phyloP scores from a whole-genome alignment of 73 alveolate genomes.

The Paramecium tetraurelia region DNA sequence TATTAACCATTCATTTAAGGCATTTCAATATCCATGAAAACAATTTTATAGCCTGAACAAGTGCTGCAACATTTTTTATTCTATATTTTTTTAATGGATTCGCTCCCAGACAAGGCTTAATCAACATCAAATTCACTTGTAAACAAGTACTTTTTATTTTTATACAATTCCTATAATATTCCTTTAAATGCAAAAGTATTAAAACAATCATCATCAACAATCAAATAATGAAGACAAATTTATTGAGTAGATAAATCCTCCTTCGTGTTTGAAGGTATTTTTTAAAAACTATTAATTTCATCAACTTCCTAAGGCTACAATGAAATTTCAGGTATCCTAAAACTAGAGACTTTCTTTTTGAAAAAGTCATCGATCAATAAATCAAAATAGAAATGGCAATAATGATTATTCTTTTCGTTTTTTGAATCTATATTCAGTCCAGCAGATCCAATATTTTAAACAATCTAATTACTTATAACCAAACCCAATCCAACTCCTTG shows the following conservation, averaged over 20 bases:
- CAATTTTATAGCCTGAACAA: slow-evolving; percentile 14
- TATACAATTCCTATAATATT: neutral
- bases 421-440: neutral
- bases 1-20: neutral
- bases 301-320: neutral
- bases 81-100: neutral
- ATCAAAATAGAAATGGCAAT: neutral
- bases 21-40: slow-evolving; percentile 55
- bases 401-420: neutral
- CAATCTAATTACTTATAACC: slow-evolving; percentile 62
- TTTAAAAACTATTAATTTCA: neutral
- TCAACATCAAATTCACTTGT: neutral
- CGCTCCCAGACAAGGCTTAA: slow-evolving; percentile 17
- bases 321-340: neutral
- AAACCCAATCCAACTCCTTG: slow-evolving; percentile 72
- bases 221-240: neutral
- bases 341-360: neutral
- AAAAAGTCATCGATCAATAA: neutral
- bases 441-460: neutral
- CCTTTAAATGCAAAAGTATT: neutral
- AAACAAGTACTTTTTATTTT: neutral
- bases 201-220: slow-evolving; percentile 37
- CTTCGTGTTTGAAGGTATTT: neutral
- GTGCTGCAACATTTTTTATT: neutral
- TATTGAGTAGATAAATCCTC: neutral